Conservation (phyloP, 2,329 filamentous ascomycete genomes). For the Diaporthe batatas region DNA sequence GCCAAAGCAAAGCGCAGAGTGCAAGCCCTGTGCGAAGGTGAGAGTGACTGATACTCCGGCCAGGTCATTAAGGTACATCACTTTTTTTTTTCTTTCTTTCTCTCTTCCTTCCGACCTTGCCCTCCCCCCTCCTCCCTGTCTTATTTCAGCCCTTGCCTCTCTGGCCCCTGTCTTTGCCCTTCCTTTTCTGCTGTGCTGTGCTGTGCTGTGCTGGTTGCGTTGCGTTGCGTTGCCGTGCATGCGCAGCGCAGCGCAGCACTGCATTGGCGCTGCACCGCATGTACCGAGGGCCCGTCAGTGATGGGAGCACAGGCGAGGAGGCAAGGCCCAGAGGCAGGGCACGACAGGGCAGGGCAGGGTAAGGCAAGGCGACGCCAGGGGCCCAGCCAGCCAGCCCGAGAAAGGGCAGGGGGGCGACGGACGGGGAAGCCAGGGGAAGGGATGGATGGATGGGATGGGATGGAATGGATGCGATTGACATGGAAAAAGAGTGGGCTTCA, state of each 20-base stretch:
- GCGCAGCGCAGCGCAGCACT: not conserved
- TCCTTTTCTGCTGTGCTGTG: conserved; percentile 2
- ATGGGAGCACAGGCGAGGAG: conserved; percentile 34
- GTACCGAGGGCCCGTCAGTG: conserved; percentile 1
- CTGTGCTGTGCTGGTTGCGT: not conserved
- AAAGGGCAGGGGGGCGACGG: conserved; percentile 21
- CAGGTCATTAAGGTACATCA: conserved; percentile 12
- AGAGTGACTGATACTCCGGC: conserved; percentile 35
- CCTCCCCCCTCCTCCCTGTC: not conserved
- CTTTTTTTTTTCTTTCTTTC: conserved; percentile 1
- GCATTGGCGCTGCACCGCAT: not conserved
- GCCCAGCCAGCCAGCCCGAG: conserved; percentile 30
- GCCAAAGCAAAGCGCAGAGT: conserved; percentile 36
- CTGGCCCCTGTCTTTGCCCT: not conserved
- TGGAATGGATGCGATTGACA: conserved; percentile 39
- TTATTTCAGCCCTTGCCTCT: conserved; percentile 29
- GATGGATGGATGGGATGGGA: conserved; percentile 32
- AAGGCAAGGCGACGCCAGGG: conserved; percentile 29
- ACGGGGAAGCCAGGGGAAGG: conserved; percentile 39
- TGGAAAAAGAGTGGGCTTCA: conserved; percentile 38
- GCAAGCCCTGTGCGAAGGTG: conserved; percentile 36
- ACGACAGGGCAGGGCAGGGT: conserved; percentile 16
- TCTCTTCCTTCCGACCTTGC: not conserved
- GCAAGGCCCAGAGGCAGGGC: conserved; percentile 22
- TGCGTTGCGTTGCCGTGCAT: not conserved